Percentiles rank a stretch among this genome's conserved stretches.
Evolutionary conservation across 768 basidiomycete species (phyloP).

Genomic region (Nidula microcarpa): DNA sequence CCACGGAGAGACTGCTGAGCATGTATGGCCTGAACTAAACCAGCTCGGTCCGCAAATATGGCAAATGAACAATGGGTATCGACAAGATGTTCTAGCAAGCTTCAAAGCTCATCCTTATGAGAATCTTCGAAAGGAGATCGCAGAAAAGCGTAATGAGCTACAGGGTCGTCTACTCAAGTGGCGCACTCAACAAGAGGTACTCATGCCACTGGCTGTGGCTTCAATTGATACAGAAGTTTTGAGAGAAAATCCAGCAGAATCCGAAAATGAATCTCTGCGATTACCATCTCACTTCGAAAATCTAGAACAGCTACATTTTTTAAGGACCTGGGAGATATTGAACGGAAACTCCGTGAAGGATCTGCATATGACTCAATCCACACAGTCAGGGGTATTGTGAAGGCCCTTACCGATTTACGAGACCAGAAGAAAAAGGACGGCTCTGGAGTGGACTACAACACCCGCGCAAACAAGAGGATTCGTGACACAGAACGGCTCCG

Average conservation of each 20-base stretch:
- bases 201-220: too few species aligned
- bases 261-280: conserved; percentile 10
- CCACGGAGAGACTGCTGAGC: conserved; percentile 25
- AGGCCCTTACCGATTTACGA: neutral
- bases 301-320: conserved; percentile 1
- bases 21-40: conserved; percentile 17
- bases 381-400: conserved; percentile 3
- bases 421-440: conserved; percentile 4
- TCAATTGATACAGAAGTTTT: too few species aligned
- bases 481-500: neutral
- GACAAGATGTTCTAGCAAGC: conserved; percentile 19
- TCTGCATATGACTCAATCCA: conserved; percentile 9
- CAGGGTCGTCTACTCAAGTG: too few species aligned
- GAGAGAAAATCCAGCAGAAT: neutral
- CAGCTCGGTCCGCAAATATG: conserved; percentile 12
- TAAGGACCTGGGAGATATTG: neutral
- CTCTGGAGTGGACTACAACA: conserved; percentile 7
- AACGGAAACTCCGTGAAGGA: conserved; percentile 10
- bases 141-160: too few species aligned
- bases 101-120: too few species aligned
- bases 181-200: too few species aligned
- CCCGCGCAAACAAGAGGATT: conserved; percentile 2
- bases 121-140: too few species aligned
- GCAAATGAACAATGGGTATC: conserved; percentile 25
- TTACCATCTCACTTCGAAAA: conserved; percentile 4